Conservation (phyloP, 306 rosid species). For the Clitoria ternatea region DNA sequence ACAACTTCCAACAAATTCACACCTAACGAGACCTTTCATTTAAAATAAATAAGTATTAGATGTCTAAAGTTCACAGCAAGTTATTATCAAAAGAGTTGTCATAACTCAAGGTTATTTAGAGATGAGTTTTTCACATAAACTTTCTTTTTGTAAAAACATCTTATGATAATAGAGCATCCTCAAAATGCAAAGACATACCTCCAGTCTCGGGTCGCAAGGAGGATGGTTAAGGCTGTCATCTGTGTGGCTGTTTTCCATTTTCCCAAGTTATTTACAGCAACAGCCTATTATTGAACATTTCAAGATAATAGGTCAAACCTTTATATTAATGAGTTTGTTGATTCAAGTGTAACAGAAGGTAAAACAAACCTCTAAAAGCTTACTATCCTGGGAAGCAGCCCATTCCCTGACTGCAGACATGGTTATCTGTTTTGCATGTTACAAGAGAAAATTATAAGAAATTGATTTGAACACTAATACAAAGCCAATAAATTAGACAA, state of each 20-base stretch:
- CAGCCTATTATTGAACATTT: conserved; percentile 53
- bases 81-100: background rate
- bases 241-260: conserved; percentile 99
- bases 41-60: background rate
- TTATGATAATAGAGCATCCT: conserved; percentile 13
- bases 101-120: background rate
- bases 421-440: conserved; percentile 63
- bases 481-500: conserved; percentile 10
- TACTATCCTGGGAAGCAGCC: conserved; percentile 96
- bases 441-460: conserved; percentile 24
- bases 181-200: conserved; percentile 43
- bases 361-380: conserved; percentile 84
- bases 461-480: background rate
- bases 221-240: conserved; percentile 85
- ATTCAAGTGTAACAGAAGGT: conserved; percentile 6
- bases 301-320: background rate
- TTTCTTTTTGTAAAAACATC: background rate
- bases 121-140: background rate
- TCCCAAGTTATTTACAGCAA: conserved; percentile 99
- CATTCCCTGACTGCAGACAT: conserved; percentile 99
- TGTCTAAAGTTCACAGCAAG: background rate
- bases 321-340: background rate
- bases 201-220: conserved; percentile 83
- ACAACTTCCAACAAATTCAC: background rate
- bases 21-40: background rate